Conservation (phyloP, 306 rosid genomes). For the Sphenostylis stenocarpa region DNA sequence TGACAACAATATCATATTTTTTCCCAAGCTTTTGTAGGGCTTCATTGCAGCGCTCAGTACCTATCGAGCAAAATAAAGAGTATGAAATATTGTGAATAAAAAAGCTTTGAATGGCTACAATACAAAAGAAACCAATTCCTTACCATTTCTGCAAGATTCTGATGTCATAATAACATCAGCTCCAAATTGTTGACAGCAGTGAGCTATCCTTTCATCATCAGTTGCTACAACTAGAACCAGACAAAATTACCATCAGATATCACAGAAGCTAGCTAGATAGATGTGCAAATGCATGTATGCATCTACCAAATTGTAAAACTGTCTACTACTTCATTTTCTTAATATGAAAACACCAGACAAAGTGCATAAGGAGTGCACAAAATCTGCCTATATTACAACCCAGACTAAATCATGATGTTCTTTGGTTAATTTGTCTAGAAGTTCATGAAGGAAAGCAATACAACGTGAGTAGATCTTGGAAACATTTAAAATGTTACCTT, state of each 20-base stretch:
- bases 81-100: slow-evolving; percentile 12
- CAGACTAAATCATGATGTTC: slow-evolving; percentile 1
- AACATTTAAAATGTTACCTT: slow-evolving; percentile 1
- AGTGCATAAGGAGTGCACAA: background rate
- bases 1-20: slow-evolving; percentile 90
- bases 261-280: slow-evolving; percentile 21
- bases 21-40: slow-evolving; percentile 80
- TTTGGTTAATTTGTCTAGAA: background rate
- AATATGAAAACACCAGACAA: slow-evolving; percentile 10
- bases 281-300: background rate
- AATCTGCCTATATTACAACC: slow-evolving; percentile 3
- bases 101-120: slow-evolving; percentile 8
- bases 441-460: slow-evolving; percentile 23
- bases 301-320: background rate
- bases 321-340: background rate
- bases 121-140: slow-evolving; percentile 1
- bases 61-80: slow-evolving; percentile 39
- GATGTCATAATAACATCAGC: slow-evolving; percentile 97
- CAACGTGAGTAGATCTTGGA: background rate
- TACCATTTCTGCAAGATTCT: slow-evolving; percentile 85
- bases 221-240: slow-evolving; percentile 85
- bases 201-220: slow-evolving; percentile 83
- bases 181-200: slow-evolving; percentile 86
- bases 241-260: slow-evolving; percentile 28
- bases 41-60: slow-evolving; percentile 94